phyloP scores from a whole-genome alignment of 2,329 filamentous ascomycete species.

The Colletotrichum trifolii region DNA sequence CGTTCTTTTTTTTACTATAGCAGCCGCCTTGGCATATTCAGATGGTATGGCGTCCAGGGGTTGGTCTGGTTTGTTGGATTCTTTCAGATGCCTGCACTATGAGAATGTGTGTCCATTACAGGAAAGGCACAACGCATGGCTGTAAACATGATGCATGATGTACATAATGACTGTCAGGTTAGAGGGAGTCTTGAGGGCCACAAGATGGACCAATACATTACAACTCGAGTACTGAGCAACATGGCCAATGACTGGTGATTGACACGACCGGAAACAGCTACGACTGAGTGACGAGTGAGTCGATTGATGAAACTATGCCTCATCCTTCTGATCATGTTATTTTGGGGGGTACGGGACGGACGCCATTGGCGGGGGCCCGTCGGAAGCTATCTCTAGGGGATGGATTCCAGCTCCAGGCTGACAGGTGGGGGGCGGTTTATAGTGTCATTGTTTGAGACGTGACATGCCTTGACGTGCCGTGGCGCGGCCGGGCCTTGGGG shows the following conservation, averaged over 20 bases:
- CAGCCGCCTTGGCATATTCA: conserved; percentile 22
- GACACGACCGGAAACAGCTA: too few relatives aligned
- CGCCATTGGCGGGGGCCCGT: neutral
- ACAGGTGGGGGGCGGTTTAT: conserved; percentile 8
- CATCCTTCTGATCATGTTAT: neutral
- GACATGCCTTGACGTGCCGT: neutral
- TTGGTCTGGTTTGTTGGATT: conserved; percentile 34
- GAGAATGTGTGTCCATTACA: conserved; percentile 26
- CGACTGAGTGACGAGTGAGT: too few relatives aligned
- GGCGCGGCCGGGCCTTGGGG: too few relatives aligned
- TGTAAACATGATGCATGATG: conserved; percentile 34
- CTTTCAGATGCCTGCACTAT: conserved; percentile 17
- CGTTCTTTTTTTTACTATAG: conserved; percentile 14
- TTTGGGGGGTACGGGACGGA: neutral
- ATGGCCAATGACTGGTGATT: neutral
- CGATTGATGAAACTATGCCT: neutral
- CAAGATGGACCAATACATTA: conserved; percentile 18
- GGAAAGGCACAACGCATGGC: conserved; percentile 34
- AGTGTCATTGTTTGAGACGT: conserved; percentile 8
- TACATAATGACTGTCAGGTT: conserved; percentile 36
- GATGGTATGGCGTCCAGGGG: conserved; percentile 34
- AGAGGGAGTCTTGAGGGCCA: conserved; percentile 33
- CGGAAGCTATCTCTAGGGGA: conserved; percentile 17
- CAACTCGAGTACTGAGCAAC: conserved; percentile 14
- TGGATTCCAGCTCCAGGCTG: neutral